Evolutionary conservation across 225 moss, liverwort and hornwort genomes (phyloP), one percentile per base, ranked within the genome.

Genomic region (Lunularia cruciata): DNA sequence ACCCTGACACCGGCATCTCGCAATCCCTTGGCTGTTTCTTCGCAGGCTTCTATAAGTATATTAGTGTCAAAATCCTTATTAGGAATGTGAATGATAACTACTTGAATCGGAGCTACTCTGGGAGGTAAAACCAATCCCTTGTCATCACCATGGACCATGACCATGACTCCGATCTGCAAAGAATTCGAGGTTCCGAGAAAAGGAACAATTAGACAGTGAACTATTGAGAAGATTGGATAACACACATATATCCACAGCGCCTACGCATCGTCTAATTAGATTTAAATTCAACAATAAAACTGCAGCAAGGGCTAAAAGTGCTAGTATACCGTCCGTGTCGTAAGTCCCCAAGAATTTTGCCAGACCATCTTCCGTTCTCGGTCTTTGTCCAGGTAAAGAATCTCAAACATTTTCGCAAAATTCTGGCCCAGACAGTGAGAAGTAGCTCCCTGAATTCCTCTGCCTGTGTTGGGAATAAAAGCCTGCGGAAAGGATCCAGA

Each of bases 331-430:
- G 96, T 72, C 85, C 96, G 79, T 39, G 96, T 96, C 12, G 96
- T 90, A 3, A 96, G 89, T 71, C 96, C 96, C 96, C 96, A 96
- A 63, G 96, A 96, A 66, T 96, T 96, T 69, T 96, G 96, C 92
- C 96, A 96, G 52, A 92, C 96, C 87, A 83, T 73, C 76, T 96
- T 90, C 35, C 90, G 83, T 61, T 86, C 71, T 68, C 78, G 64
- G 5, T 78, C 84, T 48, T 96, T 87, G 75, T 90, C 76, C 72
- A 90, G 90, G 37, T 78, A 96, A 33, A 39, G 13, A 67, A 96
- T 96, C 31, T 96, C 89, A 39, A 92, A 96, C 92, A 96, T 92
- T 79, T 89, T 90, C 5, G 96, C 88, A 70, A 96, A 96, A 48
- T 96, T 96, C 73, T 96, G 96, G 33, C 96, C 96, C 47, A 96